phyloP scores from a whole-genome alignment of 1,139 yeast species.

The Zygosaccharomyces pseudobailii region DNA sequence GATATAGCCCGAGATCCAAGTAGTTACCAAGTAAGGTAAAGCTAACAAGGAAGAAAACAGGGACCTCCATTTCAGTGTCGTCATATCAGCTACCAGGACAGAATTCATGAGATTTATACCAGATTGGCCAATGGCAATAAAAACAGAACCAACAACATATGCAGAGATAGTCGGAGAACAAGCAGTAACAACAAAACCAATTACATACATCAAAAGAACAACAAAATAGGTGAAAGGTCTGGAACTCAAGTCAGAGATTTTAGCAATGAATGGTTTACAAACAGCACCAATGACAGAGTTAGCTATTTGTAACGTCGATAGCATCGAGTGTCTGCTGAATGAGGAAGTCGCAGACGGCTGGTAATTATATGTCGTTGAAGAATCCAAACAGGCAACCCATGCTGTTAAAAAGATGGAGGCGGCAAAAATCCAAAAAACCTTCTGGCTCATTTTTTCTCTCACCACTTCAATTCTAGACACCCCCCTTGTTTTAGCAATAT shows the following conservation, averaged over 20 bases:
- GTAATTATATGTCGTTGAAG: constrained; percentile 37
- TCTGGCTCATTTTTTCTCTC: constrained; percentile 24
- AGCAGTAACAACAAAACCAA: constrained; percentile 35
- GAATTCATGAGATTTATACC: constrained; percentile 30
- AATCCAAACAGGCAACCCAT: constrained; percentile 39
- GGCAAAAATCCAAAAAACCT: constrained; percentile 14
- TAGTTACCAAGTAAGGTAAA: constrained; percentile 34
- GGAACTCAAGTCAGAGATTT: constrained; percentile 34
- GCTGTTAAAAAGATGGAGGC: constrained; percentile 26
- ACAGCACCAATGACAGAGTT: constrained; percentile 33
- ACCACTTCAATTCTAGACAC: constrained; percentile 35
- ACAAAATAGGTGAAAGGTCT: constrained; percentile 32
- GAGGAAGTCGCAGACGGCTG: constrained; percentile 36
- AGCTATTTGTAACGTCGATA: constrained; percentile 36
- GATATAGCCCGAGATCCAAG: constrained; percentile 38
- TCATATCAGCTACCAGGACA: constrained; percentile 36
- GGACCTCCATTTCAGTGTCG: constrained; percentile 38
- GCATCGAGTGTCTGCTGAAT: constrained; percentile 36
- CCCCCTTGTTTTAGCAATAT: constrained; percentile 27
- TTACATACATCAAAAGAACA: constrained; percentile 27
- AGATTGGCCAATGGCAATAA: constrained; percentile 33
- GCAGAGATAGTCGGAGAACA: constrained; percentile 32
- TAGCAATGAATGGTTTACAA: constrained; percentile 34
- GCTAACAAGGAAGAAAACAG: constrained; percentile 29
- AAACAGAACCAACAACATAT: constrained; percentile 35